These are phyloP conservation scores for Cladosporium sp. DNA, from an alignment of 2,329 filamentous ascomycete species.

Conservation along the genomic window DNA sequence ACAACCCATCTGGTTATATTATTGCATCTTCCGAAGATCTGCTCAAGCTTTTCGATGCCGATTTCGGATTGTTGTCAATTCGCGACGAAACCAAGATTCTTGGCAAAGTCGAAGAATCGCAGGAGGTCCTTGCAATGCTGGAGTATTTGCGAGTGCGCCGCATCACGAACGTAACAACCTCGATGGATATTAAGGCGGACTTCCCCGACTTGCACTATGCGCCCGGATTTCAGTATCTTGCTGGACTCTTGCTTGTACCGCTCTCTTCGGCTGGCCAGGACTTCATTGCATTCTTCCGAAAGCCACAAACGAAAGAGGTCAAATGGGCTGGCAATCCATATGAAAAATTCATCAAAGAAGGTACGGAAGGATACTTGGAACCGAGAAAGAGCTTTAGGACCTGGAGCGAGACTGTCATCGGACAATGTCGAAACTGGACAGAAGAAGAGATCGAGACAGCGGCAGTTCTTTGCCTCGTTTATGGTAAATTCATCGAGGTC, in stretches of 20 bases:
- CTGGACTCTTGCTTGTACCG: constrained; percentile 79
- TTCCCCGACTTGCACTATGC: constrained; percentile 79
- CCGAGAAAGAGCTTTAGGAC: constrained; percentile 76
- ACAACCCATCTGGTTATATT: constrained; percentile 85
- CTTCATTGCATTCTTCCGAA: constrained; percentile 91
- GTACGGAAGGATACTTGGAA: constrained; percentile 72
- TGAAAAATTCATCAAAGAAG: constrained; percentile 71
- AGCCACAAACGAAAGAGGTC: constrained; percentile 70
- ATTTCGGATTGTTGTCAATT: constrained; percentile 83
- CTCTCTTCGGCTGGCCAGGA: constrained; percentile 73
- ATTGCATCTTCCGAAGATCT: constrained; percentile 86
- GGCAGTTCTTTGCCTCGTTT: constrained; percentile 82
- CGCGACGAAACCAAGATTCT: constrained; percentile 86
- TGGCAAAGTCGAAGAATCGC: constrained; percentile 70
- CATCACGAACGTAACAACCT: constrained; percentile 73
- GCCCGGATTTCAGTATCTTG: constrained; percentile 75
- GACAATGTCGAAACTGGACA: constrained; percentile 83
- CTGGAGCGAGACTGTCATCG: constrained; percentile 79
- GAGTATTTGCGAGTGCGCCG: constrained; percentile 79
- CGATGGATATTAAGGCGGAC: constrained; percentile 72
- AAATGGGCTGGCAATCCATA: constrained; percentile 89
- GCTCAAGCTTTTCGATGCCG: constrained; percentile 79
- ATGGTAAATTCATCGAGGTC: constrained; percentile 87
- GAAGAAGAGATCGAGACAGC: constrained; percentile 89
- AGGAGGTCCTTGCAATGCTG: constrained; percentile 79